Evolutionary conservation across 2,329 filamentous ascomycete genomes (phyloP), one percentile per base, ranked within the genome.

Genomic region (Ophiosphaerella herpotricha): DNA sequence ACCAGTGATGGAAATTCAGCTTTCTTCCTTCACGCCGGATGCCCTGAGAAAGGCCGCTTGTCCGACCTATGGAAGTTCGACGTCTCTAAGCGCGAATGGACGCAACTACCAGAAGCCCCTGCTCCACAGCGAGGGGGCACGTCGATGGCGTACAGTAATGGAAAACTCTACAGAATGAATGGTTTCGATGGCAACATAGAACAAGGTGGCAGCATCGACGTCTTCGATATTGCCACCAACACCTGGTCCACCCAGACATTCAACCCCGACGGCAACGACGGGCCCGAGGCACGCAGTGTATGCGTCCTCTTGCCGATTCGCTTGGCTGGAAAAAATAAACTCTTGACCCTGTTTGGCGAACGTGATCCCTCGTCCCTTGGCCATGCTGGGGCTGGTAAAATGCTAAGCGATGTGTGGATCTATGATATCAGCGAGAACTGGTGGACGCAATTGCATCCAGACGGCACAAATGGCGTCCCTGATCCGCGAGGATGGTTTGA

Each of bases 1-100:
- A 78, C 82, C 1, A 85, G 85, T 51, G 81, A 86, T 38, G 87
- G 86, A 4, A 82, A 83, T 47, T 85, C 86, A 16, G 89, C 84
- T 0, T 77, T 96, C 39, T 87, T 89, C 66, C 70, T 96, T 29
- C 90, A 95, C 68, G 90, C 88, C 4, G 90, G 91, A 3, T 89
- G 86, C 63, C 80, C 89, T 0, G 80, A 82, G 5, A 80, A 75
- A 24, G 87, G 85, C 9, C 77, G 85, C 3, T 77, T 89, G 3
- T 77, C 78, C 9, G 91, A 96, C 66, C 73, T 92, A 5, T 96
- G 91, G 91, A 83, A 84, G 0, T 95, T 95, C 67, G 85, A 88
- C 64, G 73, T 93, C 21, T 77, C 76, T 40, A 79, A 78, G 7
- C 77, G 79, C 45, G 77, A 79, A 2, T 96, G 91, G 91, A 84